Conservation (phyloP, 2,329 filamentous ascomycete species). For the Epichloe aotearoae region DNA sequence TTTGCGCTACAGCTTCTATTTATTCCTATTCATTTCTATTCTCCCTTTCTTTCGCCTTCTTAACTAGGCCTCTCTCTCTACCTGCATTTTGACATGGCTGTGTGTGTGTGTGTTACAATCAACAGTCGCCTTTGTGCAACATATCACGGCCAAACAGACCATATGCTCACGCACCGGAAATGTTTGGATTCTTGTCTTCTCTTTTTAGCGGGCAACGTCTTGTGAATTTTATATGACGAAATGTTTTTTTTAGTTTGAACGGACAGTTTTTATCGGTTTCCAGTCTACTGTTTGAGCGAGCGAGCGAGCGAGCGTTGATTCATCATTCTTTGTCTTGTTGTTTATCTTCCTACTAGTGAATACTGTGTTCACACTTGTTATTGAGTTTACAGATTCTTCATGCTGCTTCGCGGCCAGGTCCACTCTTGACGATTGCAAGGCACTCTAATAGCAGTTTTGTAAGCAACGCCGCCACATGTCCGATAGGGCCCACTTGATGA, state of each 20-base stretch:
- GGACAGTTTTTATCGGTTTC: no score
- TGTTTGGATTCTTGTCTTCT: neutral
- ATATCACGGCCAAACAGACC: constrained; percentile 2
- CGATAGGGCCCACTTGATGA: constrained; percentile 1
- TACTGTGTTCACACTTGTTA: neutral
- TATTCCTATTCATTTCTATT: constrained; percentile 1
- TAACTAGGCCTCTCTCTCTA: neutral
- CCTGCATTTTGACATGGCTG: neutral
- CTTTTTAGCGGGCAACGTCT: neutral
- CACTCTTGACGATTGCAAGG: neutral
- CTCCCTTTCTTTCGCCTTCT: constrained; percentile 1
- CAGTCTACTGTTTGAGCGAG: neutral
- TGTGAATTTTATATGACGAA: neutral
- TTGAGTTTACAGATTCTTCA: neutral
- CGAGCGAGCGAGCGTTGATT: constrained; percentile 6
- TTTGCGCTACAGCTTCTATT: neutral
- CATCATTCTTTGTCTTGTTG: neutral
- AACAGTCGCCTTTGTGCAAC: neutral
- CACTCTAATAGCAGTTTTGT: neutral
- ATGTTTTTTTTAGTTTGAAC: neutral
- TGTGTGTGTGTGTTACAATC: neutral
- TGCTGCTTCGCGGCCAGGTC: neutral
- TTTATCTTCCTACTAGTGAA: neutral
- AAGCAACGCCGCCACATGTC: neutral
- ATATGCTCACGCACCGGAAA: constrained; percentile 5